Conservation (phyloP, 805 yeast genomes). For the Kluyveromyces aestuarii region DNA sequence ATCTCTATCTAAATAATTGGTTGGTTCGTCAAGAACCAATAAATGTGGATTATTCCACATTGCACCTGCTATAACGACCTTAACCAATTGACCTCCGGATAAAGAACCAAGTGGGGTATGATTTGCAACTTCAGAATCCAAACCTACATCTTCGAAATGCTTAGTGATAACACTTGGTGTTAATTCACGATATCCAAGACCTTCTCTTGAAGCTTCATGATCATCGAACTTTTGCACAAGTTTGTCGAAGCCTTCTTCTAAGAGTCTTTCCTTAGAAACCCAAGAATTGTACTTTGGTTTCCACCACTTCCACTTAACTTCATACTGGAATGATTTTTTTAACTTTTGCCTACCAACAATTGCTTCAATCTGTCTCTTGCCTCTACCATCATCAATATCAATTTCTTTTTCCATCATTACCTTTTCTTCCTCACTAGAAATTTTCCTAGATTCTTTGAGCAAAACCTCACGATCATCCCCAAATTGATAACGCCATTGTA, state of each 20-base stretch:
- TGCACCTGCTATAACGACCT: conserved; percentile 98
- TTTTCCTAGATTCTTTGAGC: conserved; percentile 84
- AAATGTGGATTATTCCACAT: conserved; percentile 99
- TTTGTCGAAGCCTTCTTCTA: conserved; percentile 81
- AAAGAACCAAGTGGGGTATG: conserved; percentile 95
- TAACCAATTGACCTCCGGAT: conserved; percentile 97
- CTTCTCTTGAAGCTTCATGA: conserved; percentile 98
- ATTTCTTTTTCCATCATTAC: conserved; percentile 69
- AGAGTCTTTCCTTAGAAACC: conserved; percentile 75
- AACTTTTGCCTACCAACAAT: conserved; percentile 94
- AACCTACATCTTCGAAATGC: conserved; percentile 95
- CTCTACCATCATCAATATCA: conserved; percentile 79
- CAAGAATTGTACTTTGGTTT: conserved; percentile 89
- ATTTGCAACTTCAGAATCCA: conserved; percentile 97
- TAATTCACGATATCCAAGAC: conserved; percentile 94
- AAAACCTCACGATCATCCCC: conserved; percentile 98
- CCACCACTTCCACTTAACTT: conserved; percentile 88
- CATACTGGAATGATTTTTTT: conserved; percentile 95
- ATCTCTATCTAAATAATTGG: conserved; percentile 96
- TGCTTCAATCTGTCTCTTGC: conserved; percentile 84
- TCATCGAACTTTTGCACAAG: conserved; percentile 95
- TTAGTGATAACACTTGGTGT: conserved; percentile 87
- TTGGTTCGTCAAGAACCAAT: conserved; percentile 94
- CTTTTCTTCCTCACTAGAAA: conserved; percentile 68
- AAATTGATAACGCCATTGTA: conserved; percentile 96